A percentile compares a stretch with the other conserved stretches of the same genome.
Conservation (phyloP, 2,329 filamentous ascomycete genomes). For the Neonectria faginata region DNA sequence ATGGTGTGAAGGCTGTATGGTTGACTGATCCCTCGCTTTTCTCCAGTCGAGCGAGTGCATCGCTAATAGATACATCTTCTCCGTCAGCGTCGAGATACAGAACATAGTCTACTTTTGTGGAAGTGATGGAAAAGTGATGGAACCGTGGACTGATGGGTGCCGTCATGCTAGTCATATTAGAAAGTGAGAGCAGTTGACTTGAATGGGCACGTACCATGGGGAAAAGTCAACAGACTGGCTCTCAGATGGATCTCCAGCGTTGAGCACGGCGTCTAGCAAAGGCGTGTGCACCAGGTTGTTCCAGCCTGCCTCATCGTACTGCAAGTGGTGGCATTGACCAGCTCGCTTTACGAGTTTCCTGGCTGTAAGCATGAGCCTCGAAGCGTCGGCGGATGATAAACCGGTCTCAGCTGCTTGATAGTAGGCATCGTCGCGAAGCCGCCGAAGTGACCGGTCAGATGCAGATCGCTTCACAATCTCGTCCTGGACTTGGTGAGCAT, state of each 20-base stretch:
- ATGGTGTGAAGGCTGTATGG: slow-evolving; percentile 18
- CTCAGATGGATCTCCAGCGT: background rate
- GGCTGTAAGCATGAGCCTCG: slow-evolving; percentile 8
- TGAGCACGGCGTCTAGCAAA: slow-evolving; percentile 12
- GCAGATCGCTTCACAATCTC: slow-evolving; percentile 11
- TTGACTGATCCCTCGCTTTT: slow-evolving; percentile 14
- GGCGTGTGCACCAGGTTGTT: slow-evolving; percentile 25
- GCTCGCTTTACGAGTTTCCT: slow-evolving; percentile 4
- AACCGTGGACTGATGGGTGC: slow-evolving; percentile 5
- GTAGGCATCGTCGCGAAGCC: slow-evolving; percentile 16
- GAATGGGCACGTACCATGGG: slow-evolving; percentile 10
- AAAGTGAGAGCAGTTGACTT: background rate
- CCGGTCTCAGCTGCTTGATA: background rate
- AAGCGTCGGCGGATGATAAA: background rate
- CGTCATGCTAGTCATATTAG: slow-evolving; percentile 17
- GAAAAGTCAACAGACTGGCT: slow-evolving; percentile 10
- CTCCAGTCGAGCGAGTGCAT: slow-evolving; percentile 1
- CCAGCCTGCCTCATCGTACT: slow-evolving; percentile 26
- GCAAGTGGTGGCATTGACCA: slow-evolving; percentile 11
- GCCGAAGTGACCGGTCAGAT: slow-evolving; percentile 10
- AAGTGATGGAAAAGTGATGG: background rate
- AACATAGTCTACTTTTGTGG: slow-evolving; percentile 21
- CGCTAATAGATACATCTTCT: background rate
- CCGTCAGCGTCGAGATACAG: slow-evolving; percentile 11
- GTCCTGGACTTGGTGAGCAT: slow-evolving; percentile 5